Percentiles rank a stretch among this genome's conserved stretches.
These are phyloP conservation scores for Coffea eugenioides DNA, from an alignment of 257 asterid genomes.

Conservation along the genomic window DNA sequence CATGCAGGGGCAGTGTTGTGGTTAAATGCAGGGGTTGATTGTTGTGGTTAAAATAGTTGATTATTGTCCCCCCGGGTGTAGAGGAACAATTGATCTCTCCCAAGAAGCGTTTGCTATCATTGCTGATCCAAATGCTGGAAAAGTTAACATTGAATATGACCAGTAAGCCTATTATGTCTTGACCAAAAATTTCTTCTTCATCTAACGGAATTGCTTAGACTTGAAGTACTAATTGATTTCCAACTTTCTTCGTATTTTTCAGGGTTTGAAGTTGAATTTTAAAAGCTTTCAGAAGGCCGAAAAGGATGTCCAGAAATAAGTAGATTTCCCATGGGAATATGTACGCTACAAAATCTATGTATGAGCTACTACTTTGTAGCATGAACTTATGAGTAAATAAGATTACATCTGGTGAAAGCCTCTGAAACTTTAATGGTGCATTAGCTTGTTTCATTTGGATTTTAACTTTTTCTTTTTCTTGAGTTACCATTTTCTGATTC, in stretches of 20 bases:
- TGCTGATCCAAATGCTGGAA: constrained; percentile 50
- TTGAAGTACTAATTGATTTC: neutral
- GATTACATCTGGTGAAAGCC: neutral
- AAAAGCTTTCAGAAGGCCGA: neutral
- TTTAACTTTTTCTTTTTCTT: too few species aligned
- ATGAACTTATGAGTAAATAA: neutral
- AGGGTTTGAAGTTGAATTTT: neutral
- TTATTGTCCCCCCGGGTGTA: constrained; percentile 44
- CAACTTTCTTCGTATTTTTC: neutral
- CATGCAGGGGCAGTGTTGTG: constrained; percentile 43
- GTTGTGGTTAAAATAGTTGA: constrained; percentile 35
- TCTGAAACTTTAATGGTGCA: too few species aligned
- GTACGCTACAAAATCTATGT: neutral
- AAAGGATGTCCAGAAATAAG: neutral
- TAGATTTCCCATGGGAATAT: neutral
- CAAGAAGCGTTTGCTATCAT: constrained; percentile 45
- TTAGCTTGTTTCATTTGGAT: too few species aligned
- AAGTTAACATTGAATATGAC: constrained; percentile 26
- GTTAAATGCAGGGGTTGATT: too few species aligned
- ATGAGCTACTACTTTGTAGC: neutral
- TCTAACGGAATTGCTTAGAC: too few species aligned
- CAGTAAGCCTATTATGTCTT: constrained; percentile 10
- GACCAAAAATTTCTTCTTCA: too few species aligned
- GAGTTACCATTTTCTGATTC: too few species aligned
- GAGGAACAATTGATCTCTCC: constrained; percentile 46